Evolutionary conservation across 495 filamentous ascomycete genomes (phyloP), one percentile per base, ranked within the genome.

Genomic region (Xeromyces bisporus): DNA sequence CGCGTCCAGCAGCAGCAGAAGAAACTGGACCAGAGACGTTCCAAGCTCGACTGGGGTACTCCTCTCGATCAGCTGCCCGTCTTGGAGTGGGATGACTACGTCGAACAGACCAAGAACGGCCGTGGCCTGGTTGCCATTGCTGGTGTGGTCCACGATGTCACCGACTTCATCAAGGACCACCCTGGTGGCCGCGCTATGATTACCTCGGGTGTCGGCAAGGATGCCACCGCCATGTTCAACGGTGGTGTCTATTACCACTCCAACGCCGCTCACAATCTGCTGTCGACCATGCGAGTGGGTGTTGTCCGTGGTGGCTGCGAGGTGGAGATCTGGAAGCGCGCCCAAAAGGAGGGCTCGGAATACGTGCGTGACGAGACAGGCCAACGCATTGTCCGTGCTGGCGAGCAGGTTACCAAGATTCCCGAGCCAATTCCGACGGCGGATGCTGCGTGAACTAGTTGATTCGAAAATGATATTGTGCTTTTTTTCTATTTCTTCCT

Each of bases 161-260:
- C 74, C 45, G 72, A 82, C 44, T 97, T 97, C 66, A 85, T 94
- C 66, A 81, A 85, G 57, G 81, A 91, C 46, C 89, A 97, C 62
- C 89, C 89, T 15, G 89, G 89, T 68, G 89, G 89, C 50, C 87
- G 86, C 67, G 79, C 84, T 29, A 77, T 97, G 61, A 94, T 97
- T 68, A 73, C 60, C 37, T 84, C 80, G 13, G 86, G 78, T 28
- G 72, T 97, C 26, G 89, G 89, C 60, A 97, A 97, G 67, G 89
- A 97, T 45, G 89, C 89, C 33, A 94, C 89, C 8, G 85, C 86
- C 47, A 91, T 93, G 66, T 97, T 97, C 75, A 97, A 97, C 66
- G 89, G 89, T 39, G 89, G 89, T 61, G 79, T 97, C 36, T 97
- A 97, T 66, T 79, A 83, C 52, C 89, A 97, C 68, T 86, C 79